Percentiles rank a stretch among this genome's conserved stretches.
Evolutionary conservation across 257 asterid species (phyloP).

Genomic region (Schizonepeta tenuifolia): DNA sequence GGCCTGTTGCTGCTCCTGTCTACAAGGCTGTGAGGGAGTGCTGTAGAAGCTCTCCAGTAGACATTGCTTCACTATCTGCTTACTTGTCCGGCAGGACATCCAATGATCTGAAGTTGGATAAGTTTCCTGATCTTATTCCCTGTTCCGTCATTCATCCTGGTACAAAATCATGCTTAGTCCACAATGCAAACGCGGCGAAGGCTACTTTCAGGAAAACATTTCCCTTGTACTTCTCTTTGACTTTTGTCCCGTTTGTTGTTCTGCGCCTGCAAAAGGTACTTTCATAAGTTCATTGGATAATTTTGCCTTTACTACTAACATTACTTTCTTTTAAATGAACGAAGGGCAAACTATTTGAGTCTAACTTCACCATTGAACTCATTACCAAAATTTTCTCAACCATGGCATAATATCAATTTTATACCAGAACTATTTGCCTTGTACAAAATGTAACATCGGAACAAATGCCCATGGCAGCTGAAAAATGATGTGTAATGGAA

Average conservation of each 20-base stretch:
- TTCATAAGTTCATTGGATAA: constrained; percentile 15
- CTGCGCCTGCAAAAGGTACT: constrained; percentile 94
- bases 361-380: too few species aligned
- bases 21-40: constrained; percentile 97
- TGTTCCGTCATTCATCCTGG: constrained; percentile 92
- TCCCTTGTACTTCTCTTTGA: constrained; percentile 96
- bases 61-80: constrained; percentile 67
- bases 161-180: constrained; percentile 75
- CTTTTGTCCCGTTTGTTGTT: constrained; percentile 95
- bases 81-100: constrained; percentile 58
- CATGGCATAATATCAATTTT: too few species aligned
- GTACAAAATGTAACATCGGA: too few species aligned
- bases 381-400: too few species aligned
- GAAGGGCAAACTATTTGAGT: too few species aligned
- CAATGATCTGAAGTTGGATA: constrained; percentile 60
- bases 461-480: too few species aligned
- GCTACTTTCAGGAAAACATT: constrained; percentile 96
- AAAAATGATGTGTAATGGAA: too few species aligned
- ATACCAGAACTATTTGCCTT: too few species aligned
- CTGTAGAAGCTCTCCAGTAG: constrained; percentile 94
- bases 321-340: not conserved
- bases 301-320: constrained; percentile 18
- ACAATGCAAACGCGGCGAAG: constrained; percentile 75
- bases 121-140: constrained; percentile 79
- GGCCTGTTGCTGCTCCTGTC: constrained; percentile 95